Evolutionary conservation across 371 early-diverging fungal genomes (phyloP).

Genomic region (Haplosporangium sp.): DNA sequence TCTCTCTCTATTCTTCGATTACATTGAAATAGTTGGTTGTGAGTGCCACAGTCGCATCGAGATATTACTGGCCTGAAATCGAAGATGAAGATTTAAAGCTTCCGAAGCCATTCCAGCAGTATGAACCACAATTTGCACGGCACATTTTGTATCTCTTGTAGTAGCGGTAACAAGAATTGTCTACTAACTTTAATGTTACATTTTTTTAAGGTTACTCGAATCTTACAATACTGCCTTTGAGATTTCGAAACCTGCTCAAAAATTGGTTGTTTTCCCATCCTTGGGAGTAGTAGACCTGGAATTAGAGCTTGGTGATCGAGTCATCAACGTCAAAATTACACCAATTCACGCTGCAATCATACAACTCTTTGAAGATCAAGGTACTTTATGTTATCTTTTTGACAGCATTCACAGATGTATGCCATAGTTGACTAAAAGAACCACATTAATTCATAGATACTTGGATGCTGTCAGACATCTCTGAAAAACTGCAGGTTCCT

Average conservation of each 20-base stretch:
- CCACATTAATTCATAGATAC: conserved; percentile 18
- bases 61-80: conserved; percentile 68
- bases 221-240: conserved; percentile 56
- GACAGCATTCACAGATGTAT: no score
- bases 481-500: conserved; percentile 41
- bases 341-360: conserved; percentile 66
- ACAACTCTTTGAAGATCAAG: conserved; percentile 56
- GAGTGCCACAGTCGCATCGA: conserved; percentile 62
- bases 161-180: background rate
- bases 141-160: background rate
- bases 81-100: conserved; percentile 50
- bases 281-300: conserved; percentile 61
- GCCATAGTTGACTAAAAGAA: no score
- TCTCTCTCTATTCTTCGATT: background rate
- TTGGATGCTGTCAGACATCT: conserved; percentile 56
- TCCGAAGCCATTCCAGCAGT: conserved; percentile 54
- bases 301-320: conserved; percentile 61
- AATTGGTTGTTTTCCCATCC: conserved; percentile 60
- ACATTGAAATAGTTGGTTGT: conserved; percentile 30
- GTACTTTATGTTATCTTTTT: conserved; percentile 10
- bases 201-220: conserved; percentile 31
- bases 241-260: conserved; percentile 58
- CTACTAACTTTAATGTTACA: background rate
- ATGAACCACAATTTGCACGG: conserved; percentile 11
- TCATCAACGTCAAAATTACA: conserved; percentile 55